A percentile compares a stretch with the other conserved stretches of the same genome.
phyloP scores from a whole-genome alignment of 2,329 filamentous ascomycete genomes.

The Pseudocercospora fuligena region DNA sequence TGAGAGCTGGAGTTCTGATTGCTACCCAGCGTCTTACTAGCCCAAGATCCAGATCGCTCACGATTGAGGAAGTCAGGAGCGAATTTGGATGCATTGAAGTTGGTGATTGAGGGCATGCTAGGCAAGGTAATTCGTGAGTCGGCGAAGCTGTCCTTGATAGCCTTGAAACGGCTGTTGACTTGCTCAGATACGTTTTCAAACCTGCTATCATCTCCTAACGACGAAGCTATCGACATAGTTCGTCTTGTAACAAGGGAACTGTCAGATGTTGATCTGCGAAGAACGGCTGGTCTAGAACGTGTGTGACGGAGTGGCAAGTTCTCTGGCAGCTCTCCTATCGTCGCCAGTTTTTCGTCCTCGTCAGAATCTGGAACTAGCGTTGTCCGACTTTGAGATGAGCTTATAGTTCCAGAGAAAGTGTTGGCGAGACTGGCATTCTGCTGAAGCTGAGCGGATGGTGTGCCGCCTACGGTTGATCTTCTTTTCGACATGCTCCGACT shows the following conservation, averaged over 20 bases:
- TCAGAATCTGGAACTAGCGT: constrained; percentile 3
- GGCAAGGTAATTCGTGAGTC: constrained; percentile 76
- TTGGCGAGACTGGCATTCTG: background rate
- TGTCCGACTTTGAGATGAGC: background rate
- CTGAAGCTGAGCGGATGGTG: constrained; percentile 2
- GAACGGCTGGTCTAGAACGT: constrained; percentile 31
- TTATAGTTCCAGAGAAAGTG: background rate
- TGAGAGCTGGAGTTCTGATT: constrained; percentile 9
- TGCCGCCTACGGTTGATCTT: constrained; percentile 12
- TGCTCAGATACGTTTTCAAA: constrained; percentile 82
- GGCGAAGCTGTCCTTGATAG: constrained; percentile 84
- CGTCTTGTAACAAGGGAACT: constrained; percentile 76
- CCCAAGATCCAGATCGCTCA: constrained; percentile 32
- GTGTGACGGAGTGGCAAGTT: constrained; percentile 25
- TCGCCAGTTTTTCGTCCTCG: constrained; percentile 28
- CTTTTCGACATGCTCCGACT: constrained; percentile 7
- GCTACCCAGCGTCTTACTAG: constrained; percentile 18
- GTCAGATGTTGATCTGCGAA: constrained; percentile 72
- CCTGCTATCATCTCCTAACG: constrained; percentile 79
- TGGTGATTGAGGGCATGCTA: constrained; percentile 57
- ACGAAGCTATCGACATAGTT: constrained; percentile 76
- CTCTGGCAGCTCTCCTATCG: constrained; percentile 29
- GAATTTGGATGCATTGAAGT: constrained; percentile 34
- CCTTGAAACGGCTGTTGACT: constrained; percentile 87
- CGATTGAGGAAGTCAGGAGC: constrained; percentile 38